Conservation (phyloP, 2,329 filamentous ascomycete species). For the Didymella arachidicola region DNA sequence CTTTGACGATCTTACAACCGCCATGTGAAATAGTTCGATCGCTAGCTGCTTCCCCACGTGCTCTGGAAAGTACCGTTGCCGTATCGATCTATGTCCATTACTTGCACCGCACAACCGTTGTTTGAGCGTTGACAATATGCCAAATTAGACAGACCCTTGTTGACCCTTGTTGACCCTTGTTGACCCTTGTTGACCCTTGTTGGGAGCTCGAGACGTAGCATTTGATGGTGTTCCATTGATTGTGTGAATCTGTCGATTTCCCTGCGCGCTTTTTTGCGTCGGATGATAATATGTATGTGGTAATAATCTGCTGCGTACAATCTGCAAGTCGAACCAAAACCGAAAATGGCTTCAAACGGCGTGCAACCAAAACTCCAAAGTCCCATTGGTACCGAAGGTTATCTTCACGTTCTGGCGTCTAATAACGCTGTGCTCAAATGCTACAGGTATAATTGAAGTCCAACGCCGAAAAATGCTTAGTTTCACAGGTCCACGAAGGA, state of each 20-base stretch:
- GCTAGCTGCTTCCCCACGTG: constrained; percentile 18
- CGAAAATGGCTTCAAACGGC: constrained; percentile 2
- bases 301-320: not conserved
- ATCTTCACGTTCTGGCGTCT: constrained; percentile 1
- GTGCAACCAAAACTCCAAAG: constrained; percentile 3
- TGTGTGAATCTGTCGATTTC: constrained; percentile 1
- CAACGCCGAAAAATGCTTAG: constrained; percentile 1
- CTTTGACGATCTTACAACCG: constrained; percentile 12
- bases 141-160: constrained; percentile 3
- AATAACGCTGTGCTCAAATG: constrained; percentile 8
- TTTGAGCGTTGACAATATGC: constrained; percentile 14
- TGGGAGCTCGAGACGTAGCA: constrained; percentile 5
- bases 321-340: constrained; percentile 4
- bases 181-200: not conserved
- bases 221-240: constrained; percentile 5
- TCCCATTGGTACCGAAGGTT: not conserved
- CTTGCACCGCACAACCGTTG: constrained; percentile 18
- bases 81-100: constrained; percentile 11
- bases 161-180: not conserved
- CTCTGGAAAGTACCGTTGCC: constrained; percentile 16
- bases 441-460: not conserved
- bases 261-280: constrained; percentile 6
- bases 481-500: constrained; percentile 7
- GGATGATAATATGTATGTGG: not conserved
- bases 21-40: constrained; percentile 17